Conservation (phyloP, 305 asterid species). For the Fraxinus dipetala region DNA sequence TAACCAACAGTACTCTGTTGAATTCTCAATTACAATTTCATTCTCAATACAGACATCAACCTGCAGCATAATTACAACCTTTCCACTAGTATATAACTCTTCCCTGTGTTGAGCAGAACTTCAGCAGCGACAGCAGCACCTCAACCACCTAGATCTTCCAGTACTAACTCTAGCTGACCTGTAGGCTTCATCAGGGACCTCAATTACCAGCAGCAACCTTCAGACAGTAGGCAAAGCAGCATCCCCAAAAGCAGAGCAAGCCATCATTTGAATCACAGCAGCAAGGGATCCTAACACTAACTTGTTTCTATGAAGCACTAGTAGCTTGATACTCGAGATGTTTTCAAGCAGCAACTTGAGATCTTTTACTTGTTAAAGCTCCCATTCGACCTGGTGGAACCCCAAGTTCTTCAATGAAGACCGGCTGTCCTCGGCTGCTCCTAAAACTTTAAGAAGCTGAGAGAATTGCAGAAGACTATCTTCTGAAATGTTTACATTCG, state of each 20-base stretch:
- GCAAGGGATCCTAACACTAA: no score
- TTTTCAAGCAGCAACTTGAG: slow-evolving; percentile 38
- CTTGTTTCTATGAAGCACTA: slow-evolving; percentile 51
- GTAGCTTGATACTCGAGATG: slow-evolving; percentile 36
- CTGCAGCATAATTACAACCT: not conserved
- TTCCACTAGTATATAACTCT: not conserved
- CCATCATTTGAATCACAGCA: no score
- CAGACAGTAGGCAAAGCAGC: no score
- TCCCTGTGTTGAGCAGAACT: not conserved
- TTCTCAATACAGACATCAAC: not conserved
- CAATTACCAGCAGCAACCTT: no score
- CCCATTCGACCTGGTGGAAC: slow-evolving; percentile 71
- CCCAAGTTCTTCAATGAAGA: slow-evolving; percentile 46
- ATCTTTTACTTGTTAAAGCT: slow-evolving; percentile 35
- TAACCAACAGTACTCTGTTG: not conserved
- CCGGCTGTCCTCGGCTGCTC: slow-evolving; percentile 13
- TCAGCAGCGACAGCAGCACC: not conserved
- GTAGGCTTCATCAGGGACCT: not conserved
- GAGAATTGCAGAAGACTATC: slow-evolving; percentile 35
- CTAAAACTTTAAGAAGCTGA: slow-evolving; percentile 39
- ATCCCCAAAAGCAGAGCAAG: not conserved
- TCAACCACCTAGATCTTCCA: not conserved
- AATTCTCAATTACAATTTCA: not conserved
- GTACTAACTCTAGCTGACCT: not conserved
- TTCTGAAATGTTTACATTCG: slow-evolving; percentile 43